Evolutionary conservation across 164 flowering plant species (phyloP), one percentile per base, ranked within the genome.

Genomic region (Stephania cephalantha): DNA sequence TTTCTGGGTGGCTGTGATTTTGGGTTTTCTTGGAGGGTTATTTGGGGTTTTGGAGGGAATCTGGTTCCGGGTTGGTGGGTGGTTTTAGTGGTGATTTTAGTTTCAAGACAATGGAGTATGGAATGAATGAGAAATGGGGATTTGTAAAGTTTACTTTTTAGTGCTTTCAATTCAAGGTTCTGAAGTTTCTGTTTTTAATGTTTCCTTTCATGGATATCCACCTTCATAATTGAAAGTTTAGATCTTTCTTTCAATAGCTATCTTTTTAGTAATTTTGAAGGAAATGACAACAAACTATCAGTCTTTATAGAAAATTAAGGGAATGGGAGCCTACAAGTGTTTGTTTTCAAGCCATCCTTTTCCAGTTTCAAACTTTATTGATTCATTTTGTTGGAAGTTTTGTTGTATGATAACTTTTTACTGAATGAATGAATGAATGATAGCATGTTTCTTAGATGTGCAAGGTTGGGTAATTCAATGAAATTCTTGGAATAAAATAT

Each of bases 41-140:
- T 71, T 50, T 52, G 53, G 18, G 46, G 20, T 45, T 73, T 64
- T 46, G 44, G 31, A 55, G 42, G 67, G 12, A 44, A 73, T 45
- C 25, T 42, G 1, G 42, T 25, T 25, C 25, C 0, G 25, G 25
- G 25, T 25, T 25, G 25, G 25, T 25, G 25, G 25, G 25, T 0
- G 25, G 25, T 25, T 25, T 25, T 25, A 25, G 25, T 25, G 25
- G 25, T 25, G 20, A 22, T 71, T 48, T 50, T 71, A 6, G 17
- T 64, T 20, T 64, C 22, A 35, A 35, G 42, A 4, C 4, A 25
- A 25, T 53, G 46, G 46, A 73, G 52, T 55, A 53, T 30, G 48
- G 74, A 72, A 25, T 25, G 25, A 25, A 25, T 25, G 74, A 48
- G 74, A 18, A 61, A 45, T 22, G 63, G 53, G 58, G 29, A 69